phyloP scores from a whole-genome alignment of 257 asterid genomes.

The Rauvolfia tetraphylla region DNA sequence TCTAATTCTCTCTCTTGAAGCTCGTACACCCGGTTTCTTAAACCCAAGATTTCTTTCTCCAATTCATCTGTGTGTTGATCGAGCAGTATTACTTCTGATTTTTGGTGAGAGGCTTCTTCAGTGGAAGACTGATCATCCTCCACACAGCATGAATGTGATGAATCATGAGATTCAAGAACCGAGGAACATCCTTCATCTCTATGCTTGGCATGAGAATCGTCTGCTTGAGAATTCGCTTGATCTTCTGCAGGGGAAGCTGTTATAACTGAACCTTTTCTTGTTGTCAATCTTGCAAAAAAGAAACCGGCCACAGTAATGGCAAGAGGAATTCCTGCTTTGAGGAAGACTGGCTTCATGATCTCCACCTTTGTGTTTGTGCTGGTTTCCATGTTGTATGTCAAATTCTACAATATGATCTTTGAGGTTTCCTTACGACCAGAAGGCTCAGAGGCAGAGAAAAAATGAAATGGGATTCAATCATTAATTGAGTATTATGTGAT shows the following conservation, averaged over 20 bases:
- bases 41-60: conserved; percentile 26
- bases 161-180: conserved; percentile 29
- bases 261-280: conserved; percentile 19
- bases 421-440: conserved; percentile 16
- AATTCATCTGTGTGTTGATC: conserved; percentile 3
- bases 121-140: conserved; percentile 9
- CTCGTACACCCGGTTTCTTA: conserved; percentile 29
- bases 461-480: background rate
- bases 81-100: background rate
- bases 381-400: conserved; percentile 35
- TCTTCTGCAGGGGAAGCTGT: conserved; percentile 5
- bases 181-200: conserved; percentile 22
- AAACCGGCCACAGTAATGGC: conserved; percentile 55
- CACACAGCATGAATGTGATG: conserved; percentile 16
- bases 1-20: conserved; percentile 26
- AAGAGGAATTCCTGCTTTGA: conserved; percentile 60
- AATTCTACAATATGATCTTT: background rate
- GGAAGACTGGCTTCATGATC: conserved; percentile 36
- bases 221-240: conserved; percentile 13
- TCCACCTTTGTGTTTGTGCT: conserved; percentile 42
- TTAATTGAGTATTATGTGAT: conserved; percentile 2
- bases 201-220: conserved; percentile 8
- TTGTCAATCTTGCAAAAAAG: conserved; percentile 32
- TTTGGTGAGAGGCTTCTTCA: background rate
- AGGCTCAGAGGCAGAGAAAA: background rate